Base-by-base conservation (phyloP, 768 basidiomycete species). In the Hysterangium stoloniferum region DNA sequence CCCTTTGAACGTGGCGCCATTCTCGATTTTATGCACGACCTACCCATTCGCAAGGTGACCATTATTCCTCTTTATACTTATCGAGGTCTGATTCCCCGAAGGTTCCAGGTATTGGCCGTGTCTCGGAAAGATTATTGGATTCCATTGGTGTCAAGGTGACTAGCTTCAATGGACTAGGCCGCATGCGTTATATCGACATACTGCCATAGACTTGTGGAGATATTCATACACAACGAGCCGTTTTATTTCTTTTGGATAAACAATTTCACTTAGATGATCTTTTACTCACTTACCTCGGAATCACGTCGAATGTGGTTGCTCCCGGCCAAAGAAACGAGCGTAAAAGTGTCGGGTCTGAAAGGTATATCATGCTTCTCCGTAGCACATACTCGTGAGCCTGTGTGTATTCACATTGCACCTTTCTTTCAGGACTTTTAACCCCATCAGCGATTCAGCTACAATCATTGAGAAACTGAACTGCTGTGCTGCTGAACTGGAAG, bases 261-360 rank as follows among this genome's bases (percentile, higher is more conserved):
- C 82, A 90, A 54, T 85, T 95, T 58, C 89, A 88, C 8, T 70
- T 90, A 29, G 64, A 72, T 25, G 86, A 82, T 58, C 72, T 98
- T 31, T 74, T 96, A 37, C 77, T 75, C 54, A 84, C 84, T 0
- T 78, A 91, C 64, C 79, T 97, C 9, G 96, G 96, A 1, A 80
- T 97, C 33, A 82, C 85, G 1, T 87, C 84, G 1, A 97, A 92
- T 57, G 66, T 77, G 9, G 91, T 97, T 25, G 71, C 82, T 50
- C 84, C 91, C 4, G 71, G 78, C 40, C 73, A 73, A 54, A 71
- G 95, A 55, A 86, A 90, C 54, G 90, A 91, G 58, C 71, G 86
- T 43, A 97, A 94, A 69, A 92, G 89, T 54, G 89, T 98, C 31
- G 95, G 96, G 1, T 79, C 84, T 27, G 96, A 99, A 70, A 72